Evolutionary conservation across 1,284 basidiomycete species (phyloP), one percentile per base, ranked within the genome.

Genomic region (Sparassis latifolia): DNA sequence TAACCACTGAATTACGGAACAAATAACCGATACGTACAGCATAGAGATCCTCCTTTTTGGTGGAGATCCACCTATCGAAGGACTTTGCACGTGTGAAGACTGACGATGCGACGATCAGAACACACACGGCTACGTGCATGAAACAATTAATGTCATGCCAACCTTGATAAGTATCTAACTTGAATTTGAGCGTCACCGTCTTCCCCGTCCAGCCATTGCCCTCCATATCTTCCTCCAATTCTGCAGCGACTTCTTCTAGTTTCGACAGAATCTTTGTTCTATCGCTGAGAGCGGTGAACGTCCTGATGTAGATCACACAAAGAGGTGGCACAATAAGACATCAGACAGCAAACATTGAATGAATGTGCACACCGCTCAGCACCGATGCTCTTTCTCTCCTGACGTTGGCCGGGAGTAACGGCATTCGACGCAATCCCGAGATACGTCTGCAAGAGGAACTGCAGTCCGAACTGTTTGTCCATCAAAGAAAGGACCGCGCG

Each of bases 381-480:
- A 2, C 94, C 93, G 37, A 97, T 89, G 55, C 90, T 92, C 70
- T 94, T 96, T 43, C 89, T 74, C 61, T 90, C 87, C 57, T 90
- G 89, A 53, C 92, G 73, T 55, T 76, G 77, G 45, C 80, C 74
- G 1, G 92, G 84, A 52, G 83, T 73, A 7, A 97, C 91, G 3
- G 78, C 68, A 58, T 93, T 97, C 3, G 85, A 88, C 1, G 86
- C 84, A 41, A 97, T 84, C 3, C 94, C 94, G 5, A 97, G 79
- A 66, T 92, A 80, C 0, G 85, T 86, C 53, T 78, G 76, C 51
- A 93, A 76, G 33, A 95, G 73, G 54, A 84, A 88, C 31, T 75
- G 69, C 37, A 90, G 74, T 5, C 86, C 87, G 59, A 94, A 88
- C 59, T 90, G 83, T 58, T 91, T 90, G 64, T 94, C 88, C 80